Evolutionary conservation across 768 basidiomycete species (phyloP), one percentile per base, ranked within the genome.

Genomic region (Lyophyllum decastes): DNA sequence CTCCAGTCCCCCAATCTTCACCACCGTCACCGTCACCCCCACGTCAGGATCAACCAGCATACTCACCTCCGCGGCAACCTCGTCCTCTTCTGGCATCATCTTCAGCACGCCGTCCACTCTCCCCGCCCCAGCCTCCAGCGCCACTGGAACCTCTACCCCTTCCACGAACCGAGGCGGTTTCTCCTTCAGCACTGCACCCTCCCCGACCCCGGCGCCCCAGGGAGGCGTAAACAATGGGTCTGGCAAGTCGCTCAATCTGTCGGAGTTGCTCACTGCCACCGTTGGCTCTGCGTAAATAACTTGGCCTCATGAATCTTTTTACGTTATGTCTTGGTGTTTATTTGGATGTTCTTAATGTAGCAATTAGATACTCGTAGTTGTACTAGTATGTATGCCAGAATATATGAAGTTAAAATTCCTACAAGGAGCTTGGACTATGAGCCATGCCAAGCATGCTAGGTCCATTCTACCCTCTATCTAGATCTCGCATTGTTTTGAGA

Each of bases 231-330:
- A 60, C 24, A 55, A 60, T 33, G 60, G 50, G 12, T 38, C 57
- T 44, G 54, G 47, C 33, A 57, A 51, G 4, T 54, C 60, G 27
- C 34, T 62, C 22, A 46, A 66, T 38, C 17, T 66, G 4, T 64
- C 65, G 2, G 54, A 60, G 43, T 38, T 62, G 43, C 44, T 66
- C 43, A 64, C 65, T 25, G 61, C 61, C 3, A 61, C 57, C 19
- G 43, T 66, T 49, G 35, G 30, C 30, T 44, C 52, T 3, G 48
- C 22, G 11, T 46, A 34, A 24, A 26, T 25, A 2, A 41, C 5
- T 19, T 19, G 6, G n/a, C n/a, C 4, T 16, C 11, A 46, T 59
- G 50, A 35, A 52, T 21, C 30, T 48, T 46, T 19, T 33, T 30
- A 30, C 22, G 24, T 45, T 45, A 24, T 16, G 44, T 24, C 17